A percentile compares a stretch with the other conserved stretches of the same genome.
Evolutionary conservation across 2,329 filamentous ascomycete species (phyloP).

Genomic region (Zarea fungicola): DNA sequence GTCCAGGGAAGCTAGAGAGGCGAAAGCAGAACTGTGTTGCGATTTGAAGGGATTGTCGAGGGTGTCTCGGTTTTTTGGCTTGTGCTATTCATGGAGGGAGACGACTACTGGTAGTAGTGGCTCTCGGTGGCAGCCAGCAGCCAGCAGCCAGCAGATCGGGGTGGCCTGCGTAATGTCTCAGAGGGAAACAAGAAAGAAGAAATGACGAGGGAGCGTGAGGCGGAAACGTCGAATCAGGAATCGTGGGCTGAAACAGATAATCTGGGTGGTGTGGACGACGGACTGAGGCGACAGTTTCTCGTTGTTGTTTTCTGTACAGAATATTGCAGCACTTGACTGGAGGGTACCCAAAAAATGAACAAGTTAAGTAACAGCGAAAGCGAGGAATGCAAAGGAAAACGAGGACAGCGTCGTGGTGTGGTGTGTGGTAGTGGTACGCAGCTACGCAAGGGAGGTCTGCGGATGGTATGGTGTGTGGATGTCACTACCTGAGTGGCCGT

Average conservation of each 20-base stretch:
- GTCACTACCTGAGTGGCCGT: not conserved
- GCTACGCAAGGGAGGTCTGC: not conserved
- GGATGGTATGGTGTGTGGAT: not conserved
- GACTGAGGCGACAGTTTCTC: not conserved
- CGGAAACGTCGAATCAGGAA: not conserved
- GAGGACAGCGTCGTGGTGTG: not conserved
- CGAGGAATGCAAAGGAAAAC: not conserved
- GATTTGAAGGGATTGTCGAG: not conserved
- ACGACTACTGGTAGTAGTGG: not conserved
- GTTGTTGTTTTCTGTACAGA: too few species aligned
- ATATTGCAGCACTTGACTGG: too few species aligned
- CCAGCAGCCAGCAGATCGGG: not conserved
- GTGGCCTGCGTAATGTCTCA: not conserved
- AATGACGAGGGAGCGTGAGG: not conserved
- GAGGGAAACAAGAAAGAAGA: not conserved
- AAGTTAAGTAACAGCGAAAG: not conserved
- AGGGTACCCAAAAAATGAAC: not conserved
- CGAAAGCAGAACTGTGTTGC: too few species aligned
- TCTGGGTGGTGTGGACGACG: not conserved
- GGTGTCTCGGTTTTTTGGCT: not conserved
- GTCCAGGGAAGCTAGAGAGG: too few species aligned
- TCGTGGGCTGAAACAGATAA: slow-evolving; percentile 1
- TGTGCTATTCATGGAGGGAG: not conserved
- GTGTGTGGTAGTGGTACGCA: too few species aligned
- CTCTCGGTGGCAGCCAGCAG: not conserved